Evolutionary conservation across 345 rosid genomes (phyloP).

Genomic region (Alliaria petiolata): DNA sequence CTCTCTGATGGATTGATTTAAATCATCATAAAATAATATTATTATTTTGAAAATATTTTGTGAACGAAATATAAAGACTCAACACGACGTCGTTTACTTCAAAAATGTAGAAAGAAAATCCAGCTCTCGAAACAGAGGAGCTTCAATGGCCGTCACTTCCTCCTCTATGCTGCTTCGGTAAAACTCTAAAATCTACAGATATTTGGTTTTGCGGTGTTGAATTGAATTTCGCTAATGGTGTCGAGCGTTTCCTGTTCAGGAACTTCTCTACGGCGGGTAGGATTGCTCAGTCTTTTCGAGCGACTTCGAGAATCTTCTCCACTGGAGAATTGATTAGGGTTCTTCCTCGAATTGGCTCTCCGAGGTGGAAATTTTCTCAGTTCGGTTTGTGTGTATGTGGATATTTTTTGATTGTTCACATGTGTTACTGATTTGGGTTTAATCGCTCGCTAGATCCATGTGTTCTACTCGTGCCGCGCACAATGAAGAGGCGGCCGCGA

Average conservation of each 20-base stretch:
- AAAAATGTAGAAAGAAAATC: background rate
- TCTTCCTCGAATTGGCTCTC: slow-evolving; percentile 35
- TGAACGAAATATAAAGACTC: slow-evolving; percentile 12
- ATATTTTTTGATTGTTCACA: background rate
- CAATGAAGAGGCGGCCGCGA: slow-evolving; percentile 80
- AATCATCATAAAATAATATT: background rate
- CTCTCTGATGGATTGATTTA: no score
- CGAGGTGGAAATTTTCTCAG: slow-evolving; percentile 32
- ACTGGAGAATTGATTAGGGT: slow-evolving; percentile 20
- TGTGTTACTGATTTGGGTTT: slow-evolving; percentile 13
- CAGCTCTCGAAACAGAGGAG: slow-evolving; percentile 7
- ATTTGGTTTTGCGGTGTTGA: background rate
- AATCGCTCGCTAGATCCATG: slow-evolving; percentile 38
- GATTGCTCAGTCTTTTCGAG: slow-evolving; percentile 28
- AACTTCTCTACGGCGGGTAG: slow-evolving; percentile 33
- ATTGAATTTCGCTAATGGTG: background rate
- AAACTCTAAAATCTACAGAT: background rate
- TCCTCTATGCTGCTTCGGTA: slow-evolving; percentile 57
- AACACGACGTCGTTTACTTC: background rate
- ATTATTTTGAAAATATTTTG: background rate
- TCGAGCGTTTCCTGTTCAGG: slow-evolving; percentile 36
- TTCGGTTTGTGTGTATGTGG: background rate
- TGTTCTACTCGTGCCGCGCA: slow-evolving; percentile 44
- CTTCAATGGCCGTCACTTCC: slow-evolving; percentile 46
- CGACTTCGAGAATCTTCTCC: slow-evolving; percentile 21